A percentile compares a stretch with the other conserved stretches of the same genome.
These are phyloP conservation scores for Citrus trifoliata DNA, from an alignment of 345 rosid species.

Conservation along the genomic window DNA sequence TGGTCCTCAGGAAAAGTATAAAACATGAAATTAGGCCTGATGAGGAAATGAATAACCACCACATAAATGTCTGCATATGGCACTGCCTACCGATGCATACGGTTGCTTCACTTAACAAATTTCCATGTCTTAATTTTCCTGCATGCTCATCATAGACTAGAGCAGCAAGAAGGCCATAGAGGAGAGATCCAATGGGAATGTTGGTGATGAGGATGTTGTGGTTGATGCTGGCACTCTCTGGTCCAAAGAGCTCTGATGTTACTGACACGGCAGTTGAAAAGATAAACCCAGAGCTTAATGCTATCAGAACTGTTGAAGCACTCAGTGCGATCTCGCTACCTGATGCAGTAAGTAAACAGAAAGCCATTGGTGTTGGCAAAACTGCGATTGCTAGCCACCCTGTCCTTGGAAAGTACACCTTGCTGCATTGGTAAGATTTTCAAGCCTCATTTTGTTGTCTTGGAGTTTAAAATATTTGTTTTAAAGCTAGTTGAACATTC, in stretches of 20 bases:
- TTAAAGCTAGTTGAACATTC: neutral
- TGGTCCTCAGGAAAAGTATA: slow-evolving; percentile 51
- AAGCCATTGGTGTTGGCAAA: slow-evolving; percentile 71
- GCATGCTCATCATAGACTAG: slow-evolving; percentile 61
- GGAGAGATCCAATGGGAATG: slow-evolving; percentile 80
- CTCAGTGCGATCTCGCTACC: slow-evolving; percentile 39
- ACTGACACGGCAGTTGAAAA: slow-evolving; percentile 79
- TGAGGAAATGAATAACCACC: slow-evolving; percentile 51
- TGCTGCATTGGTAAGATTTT: slow-evolving; percentile 47
- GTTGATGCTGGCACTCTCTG: slow-evolving; percentile 70
- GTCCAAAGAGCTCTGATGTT: slow-evolving; percentile 85
- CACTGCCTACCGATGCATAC: slow-evolving; percentile 67
- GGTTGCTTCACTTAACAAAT: slow-evolving; percentile 23
- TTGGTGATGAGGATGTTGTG: slow-evolving; percentile 90
- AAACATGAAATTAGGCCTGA: slow-evolving; percentile 42
- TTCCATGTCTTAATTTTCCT: slow-evolving; percentile 13
- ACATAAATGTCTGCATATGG: slow-evolving; percentile 41
- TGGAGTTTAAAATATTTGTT: neutral
- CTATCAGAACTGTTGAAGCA: slow-evolving; percentile 51
- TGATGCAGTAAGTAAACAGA: slow-evolving; percentile 50
- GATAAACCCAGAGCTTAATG: slow-evolving; percentile 73
- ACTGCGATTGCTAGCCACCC: slow-evolving; percentile 73
- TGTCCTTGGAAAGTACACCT: slow-evolving; percentile 67
- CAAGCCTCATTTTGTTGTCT: slow-evolving; percentile 13
- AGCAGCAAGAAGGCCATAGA: slow-evolving; percentile 78